These are phyloP conservation scores for Emydomyces testavorans DNA, from an alignment of 2,329 filamentous ascomycete genomes.

Conservation along the genomic window DNA sequence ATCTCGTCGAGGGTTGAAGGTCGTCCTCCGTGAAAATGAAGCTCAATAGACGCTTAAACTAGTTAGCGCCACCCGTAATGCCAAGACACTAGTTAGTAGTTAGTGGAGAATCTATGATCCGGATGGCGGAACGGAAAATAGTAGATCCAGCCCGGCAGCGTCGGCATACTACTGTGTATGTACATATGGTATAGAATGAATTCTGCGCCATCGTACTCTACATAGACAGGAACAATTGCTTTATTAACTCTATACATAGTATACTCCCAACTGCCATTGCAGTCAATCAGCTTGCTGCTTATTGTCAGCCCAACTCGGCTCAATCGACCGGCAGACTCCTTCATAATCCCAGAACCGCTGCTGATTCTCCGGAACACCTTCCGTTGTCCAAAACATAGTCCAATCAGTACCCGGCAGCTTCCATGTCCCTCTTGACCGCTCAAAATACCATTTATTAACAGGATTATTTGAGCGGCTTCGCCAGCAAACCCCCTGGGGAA, in stretches of 20 bases:
- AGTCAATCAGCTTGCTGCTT: conserved; percentile 43
- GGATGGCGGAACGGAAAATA: not conserved
- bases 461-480: conserved; percentile 80
- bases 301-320: conserved; percentile 38
- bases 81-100: not conserved
- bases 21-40: no score
- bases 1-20: no score
- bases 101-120: not conserved
- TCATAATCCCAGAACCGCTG: conserved; percentile 57
- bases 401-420: conserved; percentile 74
- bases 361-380: conserved; percentile 45
- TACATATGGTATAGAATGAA: no score
- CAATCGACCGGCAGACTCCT: conserved; percentile 55
- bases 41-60: no score
- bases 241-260: not conserved
- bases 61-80: no score
- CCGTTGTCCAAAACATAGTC: conserved; percentile 98
- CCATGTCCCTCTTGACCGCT: conserved; percentile 70
- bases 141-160: not conserved
- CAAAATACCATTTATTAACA: conserved; percentile 99
- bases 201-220: no score
- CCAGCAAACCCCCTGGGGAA: conserved; percentile 86
- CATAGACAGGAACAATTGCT: no score
- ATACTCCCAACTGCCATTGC: not conserved
- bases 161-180: no score